Conservation (phyloP, 1,284 basidiomycete genomes). For the Chalciporus sp. region DNA sequence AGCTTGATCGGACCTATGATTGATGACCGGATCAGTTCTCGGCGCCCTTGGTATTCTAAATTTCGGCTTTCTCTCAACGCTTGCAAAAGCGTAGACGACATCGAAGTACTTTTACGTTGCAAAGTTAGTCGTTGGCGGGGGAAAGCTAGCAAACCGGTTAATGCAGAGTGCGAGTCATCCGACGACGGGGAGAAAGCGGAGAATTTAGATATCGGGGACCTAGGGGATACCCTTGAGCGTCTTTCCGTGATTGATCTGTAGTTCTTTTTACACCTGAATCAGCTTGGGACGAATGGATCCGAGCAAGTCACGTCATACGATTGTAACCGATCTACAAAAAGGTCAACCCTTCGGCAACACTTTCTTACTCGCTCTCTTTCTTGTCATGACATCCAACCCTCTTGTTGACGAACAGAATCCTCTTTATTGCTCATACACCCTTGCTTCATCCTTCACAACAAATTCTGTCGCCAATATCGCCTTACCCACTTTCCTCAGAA, state of each 20-base stretch:
- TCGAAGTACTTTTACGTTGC: slow-evolving; percentile 46
- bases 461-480: background rate
- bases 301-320: too few relatives aligned
- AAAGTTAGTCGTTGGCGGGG: slow-evolving; percentile 50
- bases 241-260: too few relatives aligned
- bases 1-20: background rate
- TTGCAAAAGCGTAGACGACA: slow-evolving; percentile 47
- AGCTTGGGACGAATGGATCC: too few relatives aligned
- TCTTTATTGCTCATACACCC: slow-evolving; percentile 13
- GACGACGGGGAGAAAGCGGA: too few relatives aligned
- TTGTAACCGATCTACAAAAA: too few relatives aligned
- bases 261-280: too few relatives aligned
- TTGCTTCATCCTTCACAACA: background rate
- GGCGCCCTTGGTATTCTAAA: slow-evolving; percentile 57
- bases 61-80: slow-evolving; percentile 49
- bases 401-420: slow-evolving; percentile 20
- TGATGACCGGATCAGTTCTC: slow-evolving; percentile 37
- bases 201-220: too few relatives aligned
- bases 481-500: slow-evolving; percentile 2
- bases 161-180: too few relatives aligned
- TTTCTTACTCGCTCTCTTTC: background rate
- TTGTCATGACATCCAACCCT: slow-evolving; percentile 11
- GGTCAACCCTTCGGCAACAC: too few relatives aligned
- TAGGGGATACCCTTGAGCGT: too few relatives aligned
- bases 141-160: too few relatives aligned